A percentile compares a stretch with the other conserved stretches of the same genome.
Conservation (phyloP, 1,139 yeast species). For the Blastobotrys malaysiensis region DNA sequence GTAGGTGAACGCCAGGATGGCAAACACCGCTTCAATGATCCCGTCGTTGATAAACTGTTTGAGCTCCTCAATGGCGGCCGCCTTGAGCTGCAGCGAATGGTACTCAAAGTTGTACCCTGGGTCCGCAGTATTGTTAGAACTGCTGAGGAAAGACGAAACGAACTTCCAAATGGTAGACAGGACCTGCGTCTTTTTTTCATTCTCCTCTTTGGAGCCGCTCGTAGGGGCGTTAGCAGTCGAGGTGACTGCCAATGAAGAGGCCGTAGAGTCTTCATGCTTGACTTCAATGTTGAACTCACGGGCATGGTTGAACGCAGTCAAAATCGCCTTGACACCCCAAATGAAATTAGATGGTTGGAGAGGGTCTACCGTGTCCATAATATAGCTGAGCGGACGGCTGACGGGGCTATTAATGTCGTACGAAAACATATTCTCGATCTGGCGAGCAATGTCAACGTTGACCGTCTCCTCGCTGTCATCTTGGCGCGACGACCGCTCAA, state of each 20-base stretch:
- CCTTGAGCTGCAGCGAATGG: conserved; percentile 16
- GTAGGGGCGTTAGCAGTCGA: no score
- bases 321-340: conserved; percentile 24
- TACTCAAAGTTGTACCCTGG: conserved; percentile 12
- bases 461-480: not conserved
- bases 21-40: conserved; percentile 21
- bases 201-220: not conserved
- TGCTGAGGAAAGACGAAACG: conserved; percentile 17
- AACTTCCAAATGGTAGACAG: conserved; percentile 22
- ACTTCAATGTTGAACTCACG: not conserved
- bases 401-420: not conserved
- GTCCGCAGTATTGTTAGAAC: conserved; percentile 3
- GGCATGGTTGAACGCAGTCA: conserved; percentile 20
- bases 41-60: conserved; percentile 18
- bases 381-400: not conserved
- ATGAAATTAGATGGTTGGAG: conserved; percentile 13
- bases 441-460: not conserved
- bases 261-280: not conserved
- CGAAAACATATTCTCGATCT: not conserved
- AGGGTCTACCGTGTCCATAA: not conserved
- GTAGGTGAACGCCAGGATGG: conserved; percentile 21
- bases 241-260: not conserved
- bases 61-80: conserved; percentile 19
- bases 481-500: not conserved
- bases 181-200: conserved; percentile 8